Conservation (phyloP, 1,284 basidiomycete species). For the Waitea zeae region DNA sequence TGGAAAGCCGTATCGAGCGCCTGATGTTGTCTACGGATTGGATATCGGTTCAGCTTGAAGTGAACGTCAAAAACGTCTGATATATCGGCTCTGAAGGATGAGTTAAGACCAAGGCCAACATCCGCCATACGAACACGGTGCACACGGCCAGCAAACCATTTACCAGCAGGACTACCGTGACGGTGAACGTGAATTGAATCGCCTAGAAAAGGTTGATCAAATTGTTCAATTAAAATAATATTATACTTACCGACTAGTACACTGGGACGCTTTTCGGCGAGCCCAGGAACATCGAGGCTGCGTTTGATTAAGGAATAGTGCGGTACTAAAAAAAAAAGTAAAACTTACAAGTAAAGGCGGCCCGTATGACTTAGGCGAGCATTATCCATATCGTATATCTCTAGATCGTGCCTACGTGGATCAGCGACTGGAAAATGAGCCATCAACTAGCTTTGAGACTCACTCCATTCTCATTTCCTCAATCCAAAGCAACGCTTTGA, state of each 20-base stretch:
- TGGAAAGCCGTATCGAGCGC: constrained; percentile 26
- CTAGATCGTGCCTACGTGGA: constrained; percentile 28
- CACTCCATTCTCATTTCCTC: constrained; percentile 44
- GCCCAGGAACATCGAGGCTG: constrained; percentile 38
- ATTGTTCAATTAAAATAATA: background rate
- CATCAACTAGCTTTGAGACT: constrained; percentile 10
- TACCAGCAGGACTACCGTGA: constrained; percentile 16
- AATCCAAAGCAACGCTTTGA: constrained; percentile 34
- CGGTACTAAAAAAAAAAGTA: constrained; percentile 1
- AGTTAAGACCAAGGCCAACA: constrained; percentile 34
- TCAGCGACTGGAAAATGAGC: background rate
- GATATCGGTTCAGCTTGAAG: constrained; percentile 37
- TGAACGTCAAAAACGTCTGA: constrained; percentile 24
- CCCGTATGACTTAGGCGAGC: constrained; percentile 17
- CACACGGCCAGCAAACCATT: constrained; percentile 41
- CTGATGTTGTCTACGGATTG: constrained; percentile 36
- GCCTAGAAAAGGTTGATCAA: constrained; percentile 15
- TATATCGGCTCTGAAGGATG: constrained; percentile 17
- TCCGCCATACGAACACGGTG: constrained; percentile 29
- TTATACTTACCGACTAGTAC: constrained; percentile 36
- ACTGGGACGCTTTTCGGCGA: constrained; percentile 49
- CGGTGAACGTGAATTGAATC: constrained; percentile 34
- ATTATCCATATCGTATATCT: constrained; percentile 32
- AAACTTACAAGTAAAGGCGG: constrained; percentile 25
- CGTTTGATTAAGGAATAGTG: constrained; percentile 2